Evolutionary conservation across 805 yeast genomes (phyloP), one percentile per base, ranked within the genome.

Genomic region (Dipodascus albidus): DNA sequence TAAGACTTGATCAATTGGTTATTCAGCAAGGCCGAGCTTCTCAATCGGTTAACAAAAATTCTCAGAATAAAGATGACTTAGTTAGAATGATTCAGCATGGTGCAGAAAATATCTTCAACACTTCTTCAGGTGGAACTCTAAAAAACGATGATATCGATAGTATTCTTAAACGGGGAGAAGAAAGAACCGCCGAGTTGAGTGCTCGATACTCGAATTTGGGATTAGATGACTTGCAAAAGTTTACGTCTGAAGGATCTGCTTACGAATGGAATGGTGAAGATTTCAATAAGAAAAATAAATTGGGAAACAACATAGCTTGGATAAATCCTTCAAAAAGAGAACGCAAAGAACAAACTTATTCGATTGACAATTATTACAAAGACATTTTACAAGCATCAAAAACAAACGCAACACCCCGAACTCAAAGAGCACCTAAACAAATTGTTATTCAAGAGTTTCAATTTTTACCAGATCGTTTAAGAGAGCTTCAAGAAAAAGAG

Each of bases 1-100:
- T 91, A 57, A 75, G 97, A 56, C 75, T 91, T 55, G 99, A 91
- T 67, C 97, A 91, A 64, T 77, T 91, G 59, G 99, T 91, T 51
- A 91, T 91, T 60, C 99, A 91, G 66, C 97, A 91, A 64, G 96
- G 95, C 4, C 73, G 90, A 57, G 52, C 60, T 15, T 67, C 76
- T 14, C 66, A 68, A 44, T 67, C 68, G 23, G 75, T 76, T 35
- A 62, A 72, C 1, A 69, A 66, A 56, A 57, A 59, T 31, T 64
- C 62, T 4, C 64, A 69, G 3, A 65, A 71, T 1, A 86, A 87
- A 62, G 97, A 88, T 62, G 97, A 91, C 64, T 77, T 91, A 60
- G 74, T 93, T 23, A 85, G 85, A 51, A 93, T 91, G 98, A 91
- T 91, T 65, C 96, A 93, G 64, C 96, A 84, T 67, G 99, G 99